Evolutionary conservation across 2,329 filamentous ascomycete species (phyloP), one percentile per base, ranked within the genome.

Genomic region (Hymenoscyphus occultus): DNA sequence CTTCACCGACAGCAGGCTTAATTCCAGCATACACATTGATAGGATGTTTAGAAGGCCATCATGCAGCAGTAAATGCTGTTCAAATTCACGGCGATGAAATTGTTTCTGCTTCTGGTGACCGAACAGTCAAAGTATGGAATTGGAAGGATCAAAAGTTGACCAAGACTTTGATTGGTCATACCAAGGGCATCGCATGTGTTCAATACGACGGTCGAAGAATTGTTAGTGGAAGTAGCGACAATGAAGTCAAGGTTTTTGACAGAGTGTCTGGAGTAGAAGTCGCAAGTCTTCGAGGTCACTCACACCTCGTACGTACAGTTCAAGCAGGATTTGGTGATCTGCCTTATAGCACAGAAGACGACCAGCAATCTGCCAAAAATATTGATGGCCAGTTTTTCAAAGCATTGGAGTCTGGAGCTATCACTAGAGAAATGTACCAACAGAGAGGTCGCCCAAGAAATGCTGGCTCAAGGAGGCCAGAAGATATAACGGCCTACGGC

Each of bases 121-220:
- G 95, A 45, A 87, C 90, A 68, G 93, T 99, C 78, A 97, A 97
- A 76, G 84, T 97, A 22, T 99, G 95, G 95, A 90, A 96, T 76
- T 91, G 96, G 80, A 89, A 89, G 19, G 90, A 87, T 7, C 91
- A 92, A 64, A 80, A 84, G 56, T 94, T 91, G 76, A 83, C 85
- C 56, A 87, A 90, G 72, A 96, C 91, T 0, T 87, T 96, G 40
- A 83, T 91, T 48, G 95, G 94, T 1, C 95, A 99, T 73, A 87
- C 86, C 68, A 99, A 99, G 76, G 95, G 95, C 39, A 98, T 99
- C 72, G 95, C 95, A 2, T 99, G 95, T 76, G 93, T 99, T 16
- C 94, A 99, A 77, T 98, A 95, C 74, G 95, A 99, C 75, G 93
- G 92, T 32, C 88, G 92, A 60, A 87, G 95, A 22, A 96, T 99